Conservation (phyloP, 2,329 filamentous ascomycete species). For the Venturiaceae sp. region DNA sequence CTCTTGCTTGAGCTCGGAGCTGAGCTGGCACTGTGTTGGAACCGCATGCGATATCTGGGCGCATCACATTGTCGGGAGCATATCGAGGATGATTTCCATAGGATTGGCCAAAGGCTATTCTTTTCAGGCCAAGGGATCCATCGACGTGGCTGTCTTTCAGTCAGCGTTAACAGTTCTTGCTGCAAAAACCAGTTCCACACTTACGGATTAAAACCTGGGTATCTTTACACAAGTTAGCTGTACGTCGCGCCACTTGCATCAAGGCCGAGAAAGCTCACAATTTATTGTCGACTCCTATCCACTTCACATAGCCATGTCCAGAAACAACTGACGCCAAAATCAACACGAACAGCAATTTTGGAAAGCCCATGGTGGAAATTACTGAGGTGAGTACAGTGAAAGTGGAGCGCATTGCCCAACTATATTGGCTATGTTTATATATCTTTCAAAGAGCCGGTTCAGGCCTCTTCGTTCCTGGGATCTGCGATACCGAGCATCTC, state of each 20-base stretch:
- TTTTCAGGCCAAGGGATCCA: not conserved
- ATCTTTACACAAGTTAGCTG: not conserved
- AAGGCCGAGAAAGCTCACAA: no score
- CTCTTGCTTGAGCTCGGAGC: not conserved
- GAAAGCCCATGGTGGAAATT: not conserved
- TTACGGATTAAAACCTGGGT: not conserved
- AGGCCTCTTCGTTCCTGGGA: no score
- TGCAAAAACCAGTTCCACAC: not conserved
- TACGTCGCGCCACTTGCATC: not conserved
- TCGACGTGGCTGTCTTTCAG: not conserved
- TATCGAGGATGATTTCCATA: conserved; percentile 5
- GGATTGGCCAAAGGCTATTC: conserved; percentile 3
- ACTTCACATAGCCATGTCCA: conserved; percentile 4
- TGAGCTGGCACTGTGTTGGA: not conserved
- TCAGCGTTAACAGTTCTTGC: not conserved
- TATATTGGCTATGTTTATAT: not conserved
- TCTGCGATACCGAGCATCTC: no score
- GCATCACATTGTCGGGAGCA: not conserved
- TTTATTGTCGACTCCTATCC: conserved; percentile 5
- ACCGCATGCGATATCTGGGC: conserved; percentile 1
- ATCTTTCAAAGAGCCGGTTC: not conserved
- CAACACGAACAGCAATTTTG: not conserved
- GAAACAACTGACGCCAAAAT: not conserved
- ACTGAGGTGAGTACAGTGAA: no score
- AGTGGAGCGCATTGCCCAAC: no score